phyloP scores from a whole-genome alignment of 345 rosid genomes.

The Brassica carinata region DNA sequence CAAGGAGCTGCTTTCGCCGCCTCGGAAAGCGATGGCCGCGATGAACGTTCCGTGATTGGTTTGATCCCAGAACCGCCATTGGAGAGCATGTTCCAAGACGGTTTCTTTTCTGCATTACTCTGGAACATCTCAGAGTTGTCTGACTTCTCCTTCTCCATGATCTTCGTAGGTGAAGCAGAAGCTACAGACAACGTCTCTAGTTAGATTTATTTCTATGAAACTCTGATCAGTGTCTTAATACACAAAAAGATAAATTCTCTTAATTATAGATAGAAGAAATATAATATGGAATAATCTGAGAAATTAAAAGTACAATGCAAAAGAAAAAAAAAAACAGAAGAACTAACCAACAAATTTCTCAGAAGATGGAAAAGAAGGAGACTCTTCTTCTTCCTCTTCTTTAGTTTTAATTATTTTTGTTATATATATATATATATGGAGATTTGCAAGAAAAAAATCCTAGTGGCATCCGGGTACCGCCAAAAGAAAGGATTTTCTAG shows the following conservation, averaged over 20 bases:
- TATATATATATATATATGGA: not conserved
- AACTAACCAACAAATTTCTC: not conserved
- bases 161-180: slow-evolving; percentile 9
- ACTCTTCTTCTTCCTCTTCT: too few species aligned
- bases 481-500: not conserved
- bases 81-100: slow-evolving; percentile 62
- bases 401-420: too few species aligned
- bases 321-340: not conserved
- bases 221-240: not conserved
- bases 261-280: not conserved
- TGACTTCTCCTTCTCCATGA: slow-evolving; percentile 44
- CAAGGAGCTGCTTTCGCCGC: slow-evolving; percentile 44
- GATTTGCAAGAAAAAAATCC: not conserved
- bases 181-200: not conserved
- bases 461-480: not conserved
- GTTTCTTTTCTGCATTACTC: slow-evolving; percentile 59
- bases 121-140: slow-evolving; percentile 41
- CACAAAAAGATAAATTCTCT: not conserved
- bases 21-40: slow-evolving; percentile 71
- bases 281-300: not conserved
- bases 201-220: slow-evolving; percentile 16
- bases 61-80: slow-evolving; percentile 43
- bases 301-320: not conserved
- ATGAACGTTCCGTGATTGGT: slow-evolving; percentile 53
- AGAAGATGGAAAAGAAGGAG: not conserved